These are phyloP conservation scores for Macadamia tetraphylla DNA, from an alignment of 164 flowering plant genomes.

Conservation along the genomic window DNA sequence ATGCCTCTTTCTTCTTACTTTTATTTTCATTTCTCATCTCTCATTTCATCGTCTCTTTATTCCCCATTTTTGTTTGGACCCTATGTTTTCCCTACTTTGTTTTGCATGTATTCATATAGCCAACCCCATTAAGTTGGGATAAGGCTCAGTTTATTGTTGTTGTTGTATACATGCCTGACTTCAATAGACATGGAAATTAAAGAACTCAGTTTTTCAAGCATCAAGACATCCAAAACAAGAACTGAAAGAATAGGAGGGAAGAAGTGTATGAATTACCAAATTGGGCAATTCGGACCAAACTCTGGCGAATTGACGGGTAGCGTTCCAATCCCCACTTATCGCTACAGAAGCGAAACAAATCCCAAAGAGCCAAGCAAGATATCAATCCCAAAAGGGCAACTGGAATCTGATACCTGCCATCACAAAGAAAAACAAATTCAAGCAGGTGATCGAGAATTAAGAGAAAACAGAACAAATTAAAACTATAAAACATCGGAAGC, in stretches of 20 bases:
- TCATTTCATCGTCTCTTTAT: too few species aligned
- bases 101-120: too few species aligned
- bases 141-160: too few species aligned
- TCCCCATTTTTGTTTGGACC: too few species aligned
- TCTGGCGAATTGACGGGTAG: slow-evolving; percentile 33
- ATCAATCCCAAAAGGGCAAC: slow-evolving; percentile 66
- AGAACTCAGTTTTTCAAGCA: not conserved
- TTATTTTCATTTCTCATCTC: too few species aligned
- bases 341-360: slow-evolving; percentile 39
- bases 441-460: not conserved
- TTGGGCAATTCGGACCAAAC: slow-evolving; percentile 47
- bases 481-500: not conserved
- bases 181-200: not conserved
- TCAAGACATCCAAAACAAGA: not conserved
- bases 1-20: too few species aligned
- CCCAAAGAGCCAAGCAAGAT: slow-evolving; percentile 71
- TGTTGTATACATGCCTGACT: not conserved
- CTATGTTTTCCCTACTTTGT: too few species aligned
- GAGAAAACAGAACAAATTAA: not conserved
- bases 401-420: slow-evolving; percentile 71
- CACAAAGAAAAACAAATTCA: slow-evolving; percentile 7
- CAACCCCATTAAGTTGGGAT: too few species aligned
- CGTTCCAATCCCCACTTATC: slow-evolving; percentile 46
- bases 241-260: not conserved
- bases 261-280: slow-evolving; percentile 43